Percentiles rank a stretch among this genome's conserved stretches.
These are phyloP conservation scores for Blepharisma undulans DNA, from an alignment of 169 alveolate genomes.

Conservation along the genomic window DNA sequence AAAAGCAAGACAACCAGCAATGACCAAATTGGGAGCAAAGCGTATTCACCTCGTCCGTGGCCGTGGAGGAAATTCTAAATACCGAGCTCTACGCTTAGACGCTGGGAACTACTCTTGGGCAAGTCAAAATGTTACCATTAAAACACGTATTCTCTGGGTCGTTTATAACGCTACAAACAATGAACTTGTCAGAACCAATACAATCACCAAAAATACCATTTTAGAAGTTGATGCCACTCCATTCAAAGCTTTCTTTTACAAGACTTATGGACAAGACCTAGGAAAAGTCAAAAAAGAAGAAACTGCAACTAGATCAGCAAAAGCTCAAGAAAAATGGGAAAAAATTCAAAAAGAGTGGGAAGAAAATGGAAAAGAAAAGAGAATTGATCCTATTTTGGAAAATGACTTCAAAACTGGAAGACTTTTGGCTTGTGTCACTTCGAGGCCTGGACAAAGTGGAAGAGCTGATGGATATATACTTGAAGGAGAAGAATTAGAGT, in stretches of 20 bases:
- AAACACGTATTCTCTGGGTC: constrained; percentile 96
- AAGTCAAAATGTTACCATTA: constrained; percentile 88
- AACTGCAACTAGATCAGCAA: constrained; percentile 25
- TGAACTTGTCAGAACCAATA: constrained; percentile 99
- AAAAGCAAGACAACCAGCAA: constrained; percentile 98
- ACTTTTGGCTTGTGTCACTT: constrained; percentile 96
- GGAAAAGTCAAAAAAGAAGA: constrained; percentile 75
- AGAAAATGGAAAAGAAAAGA: constrained; percentile 75
- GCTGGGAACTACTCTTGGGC: constrained; percentile 98
- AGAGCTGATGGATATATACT: constrained; percentile 97
- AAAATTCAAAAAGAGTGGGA: constrained; percentile 61
- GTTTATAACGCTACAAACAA: constrained; percentile 99
- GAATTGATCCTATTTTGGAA: constrained; percentile 86
- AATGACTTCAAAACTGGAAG: constrained; percentile 97
- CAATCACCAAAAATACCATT: constrained; percentile 97
- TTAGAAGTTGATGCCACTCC: constrained; percentile 99
- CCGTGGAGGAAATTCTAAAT: constrained; percentile 96
- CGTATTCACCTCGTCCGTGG: constrained; percentile 95
- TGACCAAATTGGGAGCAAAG: constrained; percentile 95
- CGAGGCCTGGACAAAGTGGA: constrained; percentile 98
- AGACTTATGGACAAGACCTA: constrained; percentile 87
- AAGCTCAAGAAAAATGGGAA: constrained; percentile 54
- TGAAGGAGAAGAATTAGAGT: constrained; percentile 97
- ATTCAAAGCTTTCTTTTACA: constrained; percentile 94
- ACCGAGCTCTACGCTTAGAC: constrained; percentile 96